Conservation (phyloP, 495 filamentous ascomycete species). For the Aspergillus egyptiacus region DNA sequence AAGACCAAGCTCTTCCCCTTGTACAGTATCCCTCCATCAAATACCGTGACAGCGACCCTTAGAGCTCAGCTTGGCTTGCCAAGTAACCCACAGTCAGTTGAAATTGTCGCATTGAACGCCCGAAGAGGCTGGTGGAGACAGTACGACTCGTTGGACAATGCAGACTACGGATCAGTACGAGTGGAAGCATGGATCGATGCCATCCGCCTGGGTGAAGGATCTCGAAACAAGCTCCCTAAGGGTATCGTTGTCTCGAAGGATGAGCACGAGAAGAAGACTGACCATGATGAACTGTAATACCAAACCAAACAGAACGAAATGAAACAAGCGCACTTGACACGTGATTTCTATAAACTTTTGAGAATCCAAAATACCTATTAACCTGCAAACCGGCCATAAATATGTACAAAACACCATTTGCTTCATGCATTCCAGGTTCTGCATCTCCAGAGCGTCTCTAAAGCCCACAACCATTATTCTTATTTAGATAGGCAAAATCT, state of each 20-base stretch:
- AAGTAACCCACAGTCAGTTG: conserved; percentile 36
- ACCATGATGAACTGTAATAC: conserved; percentile 37
- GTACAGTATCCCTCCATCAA: conserved; percentile 63
- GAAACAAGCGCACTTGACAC: conserved; percentile 5
- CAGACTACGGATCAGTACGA: conserved; percentile 49
- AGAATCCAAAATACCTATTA: not conserved
- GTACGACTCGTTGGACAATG: conserved; percentile 49
- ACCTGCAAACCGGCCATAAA: conserved; percentile 5
- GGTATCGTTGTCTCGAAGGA: conserved; percentile 49
- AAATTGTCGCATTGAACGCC: conserved; percentile 78
- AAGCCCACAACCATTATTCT: not conserved
- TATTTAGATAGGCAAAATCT: not conserved
- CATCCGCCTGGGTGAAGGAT: conserved; percentile 77
- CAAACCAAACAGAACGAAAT: not conserved
- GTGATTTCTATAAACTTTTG: conserved; percentile 15
- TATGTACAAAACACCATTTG: conserved; percentile 4
- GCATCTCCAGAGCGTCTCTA: too few species aligned
- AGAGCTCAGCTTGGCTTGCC: conserved; percentile 56
- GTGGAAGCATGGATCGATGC: conserved; percentile 84
- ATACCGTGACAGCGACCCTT: conserved; percentile 50
- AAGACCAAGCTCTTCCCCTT: conserved; percentile 73
- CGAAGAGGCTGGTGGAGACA: conserved; percentile 80
- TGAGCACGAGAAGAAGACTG: conserved; percentile 38
- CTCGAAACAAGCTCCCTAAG: conserved; percentile 75
- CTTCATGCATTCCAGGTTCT: conserved; percentile 14